These are phyloP conservation scores for Ettlia oleoabundans DNA, from an alignment of 139 green algal genomes.

Conservation along the genomic window DNA sequence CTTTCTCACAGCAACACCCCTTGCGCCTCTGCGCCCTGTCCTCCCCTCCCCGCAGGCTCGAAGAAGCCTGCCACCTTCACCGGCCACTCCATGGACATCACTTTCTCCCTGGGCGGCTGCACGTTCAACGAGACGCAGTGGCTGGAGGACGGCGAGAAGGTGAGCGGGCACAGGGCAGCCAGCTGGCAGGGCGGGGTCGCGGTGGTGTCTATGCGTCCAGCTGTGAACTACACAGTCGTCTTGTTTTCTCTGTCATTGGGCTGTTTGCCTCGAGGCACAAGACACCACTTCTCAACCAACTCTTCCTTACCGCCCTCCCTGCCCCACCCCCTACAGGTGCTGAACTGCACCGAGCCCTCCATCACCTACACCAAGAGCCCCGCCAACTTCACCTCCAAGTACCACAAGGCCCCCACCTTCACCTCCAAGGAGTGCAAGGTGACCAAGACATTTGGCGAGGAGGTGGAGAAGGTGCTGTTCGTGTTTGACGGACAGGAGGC, in stretches of 20 bases:
- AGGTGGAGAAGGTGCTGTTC: conserved; percentile 35
- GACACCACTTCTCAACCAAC: no score
- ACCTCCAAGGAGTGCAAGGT: conserved; percentile 47
- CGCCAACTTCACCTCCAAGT: conserved; percentile 39
- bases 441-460: conserved; percentile 39
- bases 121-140: conserved; percentile 29
- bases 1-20: neutral
- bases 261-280: no score
- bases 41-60: neutral
- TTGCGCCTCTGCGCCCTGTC: neutral
- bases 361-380: conserved; percentile 27
- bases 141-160: neutral
- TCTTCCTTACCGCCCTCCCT: neutral
- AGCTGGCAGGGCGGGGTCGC: neutral
- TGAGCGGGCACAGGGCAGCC: neutral
- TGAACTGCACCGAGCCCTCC: conserved; percentile 42
- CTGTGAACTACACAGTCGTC: no score
- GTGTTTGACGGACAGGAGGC: conserved; percentile 39
- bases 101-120: conserved; percentile 38
- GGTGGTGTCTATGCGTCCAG: no score
- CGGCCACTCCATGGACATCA: conserved; percentile 15
- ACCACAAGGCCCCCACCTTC: conserved; percentile 15
- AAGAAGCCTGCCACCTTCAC: conserved; percentile 42
- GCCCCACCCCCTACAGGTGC: neutral
- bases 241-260: no score